These are phyloP conservation scores for Heritiera littoralis DNA, from an alignment of 345 rosid genomes.

Conservation along the genomic window DNA sequence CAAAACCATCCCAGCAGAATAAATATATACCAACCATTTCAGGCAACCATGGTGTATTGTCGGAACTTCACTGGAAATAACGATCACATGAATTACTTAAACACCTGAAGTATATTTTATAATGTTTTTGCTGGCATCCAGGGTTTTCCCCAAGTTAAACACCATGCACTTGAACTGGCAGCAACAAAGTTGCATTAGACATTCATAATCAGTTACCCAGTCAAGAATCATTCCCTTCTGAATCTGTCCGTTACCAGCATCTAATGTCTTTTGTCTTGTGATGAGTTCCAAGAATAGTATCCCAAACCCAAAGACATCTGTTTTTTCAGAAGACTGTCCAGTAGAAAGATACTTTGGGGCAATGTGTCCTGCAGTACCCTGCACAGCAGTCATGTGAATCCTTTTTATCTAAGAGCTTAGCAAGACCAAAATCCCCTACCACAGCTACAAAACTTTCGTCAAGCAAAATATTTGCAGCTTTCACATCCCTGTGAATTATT, in stretches of 20 bases:
- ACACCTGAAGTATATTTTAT: neutral
- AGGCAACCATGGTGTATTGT: neutral
- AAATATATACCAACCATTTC: neutral
- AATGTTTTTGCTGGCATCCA: neutral
- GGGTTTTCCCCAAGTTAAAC: neutral
- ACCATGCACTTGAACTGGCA: neutral
- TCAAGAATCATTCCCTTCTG: constrained; percentile 90
- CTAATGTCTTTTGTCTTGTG: constrained; percentile 85
- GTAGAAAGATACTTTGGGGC: constrained; percentile 99
- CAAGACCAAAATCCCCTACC: constrained; percentile 93
- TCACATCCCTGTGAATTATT: constrained; percentile 92
- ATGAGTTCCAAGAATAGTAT: constrained; percentile 85
- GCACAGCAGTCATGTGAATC: constrained; percentile 93
- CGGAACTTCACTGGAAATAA: neutral
- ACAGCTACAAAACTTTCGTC: constrained; percentile 91
- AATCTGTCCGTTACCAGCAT: constrained; percentile 78
- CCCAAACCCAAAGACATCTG: constrained; percentile 94
- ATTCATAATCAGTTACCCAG: constrained; percentile 52
- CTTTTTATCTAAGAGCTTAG: constrained; percentile 75
- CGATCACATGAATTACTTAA: neutral
- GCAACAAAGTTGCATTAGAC: neutral
- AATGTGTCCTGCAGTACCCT: constrained; percentile 94
- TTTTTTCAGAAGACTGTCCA: constrained; percentile 92
- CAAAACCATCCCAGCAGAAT: neutral
- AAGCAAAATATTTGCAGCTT: constrained; percentile 91